phyloP scores from a whole-genome alignment of 345 rosid genomes.

The Linum usitatissimum region DNA sequence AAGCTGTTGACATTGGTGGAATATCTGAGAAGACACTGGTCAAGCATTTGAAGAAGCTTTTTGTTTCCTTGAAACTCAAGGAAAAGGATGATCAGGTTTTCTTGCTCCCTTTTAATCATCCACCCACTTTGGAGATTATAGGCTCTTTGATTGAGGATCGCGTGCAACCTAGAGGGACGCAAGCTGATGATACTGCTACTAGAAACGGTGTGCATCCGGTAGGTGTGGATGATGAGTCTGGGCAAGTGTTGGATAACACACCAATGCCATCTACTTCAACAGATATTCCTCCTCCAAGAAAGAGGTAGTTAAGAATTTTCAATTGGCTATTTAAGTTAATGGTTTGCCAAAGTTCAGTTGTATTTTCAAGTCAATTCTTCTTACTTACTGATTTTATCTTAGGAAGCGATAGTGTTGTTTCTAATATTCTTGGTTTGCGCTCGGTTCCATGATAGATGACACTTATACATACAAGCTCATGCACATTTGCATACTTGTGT shows the following conservation, averaged over 20 bases:
- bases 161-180: conserved; percentile 27
- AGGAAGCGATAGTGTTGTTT: too few relatives aligned
- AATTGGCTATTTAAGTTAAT: background rate
- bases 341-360: background rate
- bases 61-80: conserved; percentile 48
- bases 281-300: conserved; percentile 44
- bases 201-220: conserved; percentile 20
- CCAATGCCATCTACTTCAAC: conserved; percentile 22
- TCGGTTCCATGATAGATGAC: background rate
- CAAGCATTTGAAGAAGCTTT: conserved; percentile 60
- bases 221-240: conserved; percentile 13
- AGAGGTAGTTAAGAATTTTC: conserved; percentile 35
- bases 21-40: conserved; percentile 53
- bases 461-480: background rate
- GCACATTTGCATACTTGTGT: background rate
- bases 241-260: conserved; percentile 22
- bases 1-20: conserved; percentile 86
- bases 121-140: conserved; percentile 49
- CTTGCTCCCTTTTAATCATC: conserved; percentile 32
- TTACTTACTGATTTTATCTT: background rate
- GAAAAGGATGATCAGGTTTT: conserved; percentile 66
- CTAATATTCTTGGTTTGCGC: background rate
- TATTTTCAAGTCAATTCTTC: background rate
- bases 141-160: conserved; percentile 44
- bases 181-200: conserved; percentile 15